A percentile compares a stretch with the other conserved stretches of the same genome.
Conservation (phyloP, 192 early-diverging fungal species). For the Coemansia sp. region DNA sequence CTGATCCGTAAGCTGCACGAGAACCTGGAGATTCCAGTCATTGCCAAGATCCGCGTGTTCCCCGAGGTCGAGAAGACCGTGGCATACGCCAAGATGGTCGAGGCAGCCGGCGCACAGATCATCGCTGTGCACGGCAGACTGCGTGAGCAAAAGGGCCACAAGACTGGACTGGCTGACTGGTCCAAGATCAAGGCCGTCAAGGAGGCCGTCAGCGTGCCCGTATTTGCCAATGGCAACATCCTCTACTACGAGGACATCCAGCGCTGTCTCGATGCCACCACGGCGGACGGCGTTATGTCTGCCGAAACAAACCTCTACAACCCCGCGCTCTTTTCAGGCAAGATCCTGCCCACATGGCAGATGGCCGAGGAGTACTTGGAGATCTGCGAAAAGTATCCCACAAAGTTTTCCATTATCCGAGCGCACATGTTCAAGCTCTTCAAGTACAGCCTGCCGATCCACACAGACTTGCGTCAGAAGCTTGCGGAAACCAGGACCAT, state of each 20-base stretch:
- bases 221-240: constrained; percentile 98
- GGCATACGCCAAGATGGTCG: constrained; percentile 93
- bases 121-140: constrained; percentile 93
- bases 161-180: constrained; percentile 97
- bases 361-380: constrained; percentile 87
- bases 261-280: constrained; percentile 76
- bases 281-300: constrained; percentile 92
- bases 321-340: constrained; percentile 77
- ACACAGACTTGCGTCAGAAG: constrained; percentile 74
- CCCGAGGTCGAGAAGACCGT: constrained; percentile 87
- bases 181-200: constrained; percentile 82
- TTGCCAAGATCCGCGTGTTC: constrained; percentile 93
- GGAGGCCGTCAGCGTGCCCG: constrained; percentile 80
- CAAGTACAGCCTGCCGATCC: constrained; percentile 64
- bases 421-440: constrained; percentile 95
- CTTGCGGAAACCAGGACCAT: constrained; percentile 59
- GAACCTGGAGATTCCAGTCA: constrained; percentile 83
- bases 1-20: constrained; percentile 74
- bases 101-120: constrained; percentile 85
- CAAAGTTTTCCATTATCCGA: constrained; percentile 66
- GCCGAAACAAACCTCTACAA: constrained; percentile 86
- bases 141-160: constrained; percentile 95
- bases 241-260: constrained; percentile 88
- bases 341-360: constrained; percentile 65
- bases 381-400: constrained; percentile 68